Base-by-base conservation (phyloP, 192 early-diverging fungal genomes). In the Coemansia sp. region DNA sequence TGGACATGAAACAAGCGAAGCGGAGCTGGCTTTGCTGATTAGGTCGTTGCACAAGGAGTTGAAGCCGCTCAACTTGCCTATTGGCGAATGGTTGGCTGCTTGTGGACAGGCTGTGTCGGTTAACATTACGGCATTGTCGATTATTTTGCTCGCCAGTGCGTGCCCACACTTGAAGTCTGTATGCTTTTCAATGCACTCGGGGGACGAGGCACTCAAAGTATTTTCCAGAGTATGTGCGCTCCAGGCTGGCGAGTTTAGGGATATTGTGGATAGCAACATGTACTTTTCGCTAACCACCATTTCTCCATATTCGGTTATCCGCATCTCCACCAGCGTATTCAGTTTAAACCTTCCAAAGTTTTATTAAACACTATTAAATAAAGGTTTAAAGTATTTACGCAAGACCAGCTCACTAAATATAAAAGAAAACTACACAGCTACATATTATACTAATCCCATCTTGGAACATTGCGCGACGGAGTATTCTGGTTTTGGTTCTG, bases 401-500 rank as follows among this genome's bases (percentile, higher is more conserved):
- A 35, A 35, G 32, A 35, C 32, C 32, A 35, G 32, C 32, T 35
- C 32, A 35, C 32, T 35, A 35, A 35, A 35, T 35, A 8, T 35
- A 38, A 56, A 39, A 32, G 21, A 7, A 55, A 14, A 55, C 11
- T n/a, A 22, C 12, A 55, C 6, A 32, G 27, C 7, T 25, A 55
- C 10, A 22, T 55, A 21, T n/a, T 25, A 55, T 12, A 15, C n/a
- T 58, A 58, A 3, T 58, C 57, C 57, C 57, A 58, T 24, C 41
- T 41, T 5, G 57, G 57, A 14, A 58, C 39, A 25, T 58, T 58
- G 38, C 57, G 57, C 3, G 32, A 49, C 19, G 19, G 19, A 17
- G 4, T 49, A 49, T 53, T 23, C 23, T 15, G 5, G 23, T 8
- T 22, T 6, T 32, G 57, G 6, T 35, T 35, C 7, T 35, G 32